Evolutionary conservation across 306 rosid species (phyloP).

Genomic region (Castanopsis chinensis): DNA sequence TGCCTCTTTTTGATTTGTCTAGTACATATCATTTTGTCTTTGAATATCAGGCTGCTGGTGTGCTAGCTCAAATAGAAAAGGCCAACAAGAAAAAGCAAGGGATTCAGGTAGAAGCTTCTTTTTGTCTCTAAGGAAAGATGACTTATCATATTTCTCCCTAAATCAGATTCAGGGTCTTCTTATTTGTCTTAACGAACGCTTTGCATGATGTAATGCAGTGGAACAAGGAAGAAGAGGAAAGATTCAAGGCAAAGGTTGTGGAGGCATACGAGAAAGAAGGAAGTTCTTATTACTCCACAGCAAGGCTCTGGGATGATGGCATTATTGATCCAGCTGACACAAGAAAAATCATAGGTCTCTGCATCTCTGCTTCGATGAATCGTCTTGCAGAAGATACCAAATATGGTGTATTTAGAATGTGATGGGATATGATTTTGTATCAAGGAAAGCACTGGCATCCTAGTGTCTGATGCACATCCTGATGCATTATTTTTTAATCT

Average conservation of each 20-base stretch:
- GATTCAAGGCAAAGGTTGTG: slow-evolving; percentile 66
- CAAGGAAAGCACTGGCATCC: slow-evolving; percentile 4
- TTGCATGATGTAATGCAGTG: slow-evolving; percentile 45
- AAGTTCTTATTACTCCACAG: slow-evolving; percentile 87
- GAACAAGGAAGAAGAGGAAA: slow-evolving; percentile 87
- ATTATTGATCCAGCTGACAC: slow-evolving; percentile 96
- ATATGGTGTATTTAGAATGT: slow-evolving; percentile 94
- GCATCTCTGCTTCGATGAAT: slow-evolving; percentile 73
- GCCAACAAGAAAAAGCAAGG: slow-evolving; percentile 89
- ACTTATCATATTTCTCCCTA: background rate
- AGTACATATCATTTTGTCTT: background rate
- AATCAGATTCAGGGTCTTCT: slow-evolving; percentile 9
- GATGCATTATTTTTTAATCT: background rate
- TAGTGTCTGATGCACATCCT: background rate
- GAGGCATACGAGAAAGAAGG: slow-evolving; percentile 88
- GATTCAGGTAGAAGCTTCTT: slow-evolving; percentile 54
- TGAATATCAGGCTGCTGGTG: slow-evolving; percentile 84
- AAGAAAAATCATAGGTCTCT: slow-evolving; percentile 72
- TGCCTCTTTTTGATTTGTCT: background rate
- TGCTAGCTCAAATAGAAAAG: slow-evolving; percentile 85
- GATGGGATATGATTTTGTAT: slow-evolving; percentile 17
- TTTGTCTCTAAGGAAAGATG: background rate
- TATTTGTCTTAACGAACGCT: slow-evolving; percentile 1
- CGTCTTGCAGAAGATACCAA: slow-evolving; percentile 66
- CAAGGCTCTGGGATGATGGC: slow-evolving; percentile 96